Conservation (phyloP, 2,329 filamentous ascomycete species). For the Chalaropsis thielavioides region DNA sequence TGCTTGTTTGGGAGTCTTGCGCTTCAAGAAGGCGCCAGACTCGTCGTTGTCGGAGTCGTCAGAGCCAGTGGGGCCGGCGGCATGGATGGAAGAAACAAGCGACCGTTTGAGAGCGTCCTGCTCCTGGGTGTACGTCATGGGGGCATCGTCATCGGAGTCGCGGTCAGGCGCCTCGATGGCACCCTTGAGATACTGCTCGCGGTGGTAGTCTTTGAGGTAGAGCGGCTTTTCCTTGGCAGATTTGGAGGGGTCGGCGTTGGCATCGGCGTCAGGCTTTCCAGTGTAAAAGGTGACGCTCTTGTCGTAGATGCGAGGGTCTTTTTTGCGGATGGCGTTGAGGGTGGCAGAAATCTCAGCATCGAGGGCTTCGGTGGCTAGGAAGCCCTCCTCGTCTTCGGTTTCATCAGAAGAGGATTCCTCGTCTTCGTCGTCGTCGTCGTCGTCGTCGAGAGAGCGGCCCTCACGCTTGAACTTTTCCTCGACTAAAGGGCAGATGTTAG, state of each 20-base stretch:
- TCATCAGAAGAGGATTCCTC: constrained; percentile 59
- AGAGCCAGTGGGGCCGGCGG: constrained; percentile 30
- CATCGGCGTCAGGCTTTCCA: constrained; percentile 40
- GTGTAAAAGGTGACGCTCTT: constrained; percentile 63
- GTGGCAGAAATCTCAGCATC: constrained; percentile 81
- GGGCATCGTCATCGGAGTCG: constrained; percentile 29
- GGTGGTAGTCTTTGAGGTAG: constrained; percentile 78
- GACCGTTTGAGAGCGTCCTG: constrained; percentile 69
- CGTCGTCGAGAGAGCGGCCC: constrained; percentile 32
- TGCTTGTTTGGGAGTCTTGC: constrained; percentile 18
- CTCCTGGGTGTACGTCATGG: constrained; percentile 71
- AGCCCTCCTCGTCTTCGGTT: constrained; percentile 79
- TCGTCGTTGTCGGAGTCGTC: constrained; percentile 33
- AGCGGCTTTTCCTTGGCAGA: constrained; percentile 69
- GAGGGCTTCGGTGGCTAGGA: constrained; percentile 69
- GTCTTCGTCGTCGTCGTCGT: constrained; percentile 33
- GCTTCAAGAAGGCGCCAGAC: constrained; percentile 22
- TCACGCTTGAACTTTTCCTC: constrained; percentile 79
- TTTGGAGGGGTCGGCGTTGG: constrained; percentile 24
- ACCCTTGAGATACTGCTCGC: constrained; percentile 64
- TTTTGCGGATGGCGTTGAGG: constrained; percentile 71
- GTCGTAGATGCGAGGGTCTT: constrained; percentile 86
- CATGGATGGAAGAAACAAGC: constrained; percentile 68
- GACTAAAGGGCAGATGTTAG: constrained; percentile 35
- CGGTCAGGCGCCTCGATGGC: constrained; percentile 36